Percentiles rank a stretch among this genome's conserved stretches.
Evolutionary conservation across 2,329 filamentous ascomycete genomes (phyloP).

Genomic region (Mollisiaceae sp.): DNA sequence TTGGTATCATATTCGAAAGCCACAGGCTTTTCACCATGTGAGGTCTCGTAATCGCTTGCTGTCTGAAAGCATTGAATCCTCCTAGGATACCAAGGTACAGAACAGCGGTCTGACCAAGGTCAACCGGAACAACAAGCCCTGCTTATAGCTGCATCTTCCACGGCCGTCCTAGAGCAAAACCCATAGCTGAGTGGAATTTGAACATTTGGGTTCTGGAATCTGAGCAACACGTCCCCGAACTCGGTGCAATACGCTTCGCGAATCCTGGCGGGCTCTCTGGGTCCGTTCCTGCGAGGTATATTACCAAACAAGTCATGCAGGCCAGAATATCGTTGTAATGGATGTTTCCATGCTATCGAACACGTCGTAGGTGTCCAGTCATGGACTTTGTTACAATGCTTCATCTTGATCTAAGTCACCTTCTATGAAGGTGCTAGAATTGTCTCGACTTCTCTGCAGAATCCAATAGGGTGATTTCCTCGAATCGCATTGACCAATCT

Average conservation of each 20-base stretch:
- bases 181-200: conserved; percentile 21
- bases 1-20: conserved; percentile 41
- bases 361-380: background rate
- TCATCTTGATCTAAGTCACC: background rate
- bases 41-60: conserved; percentile 36
- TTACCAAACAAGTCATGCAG: background rate
- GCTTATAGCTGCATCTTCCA: conserved; percentile 22
- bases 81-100: conserved; percentile 26
- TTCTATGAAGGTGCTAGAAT: background rate
- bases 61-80: conserved; percentile 28
- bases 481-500: background rate
- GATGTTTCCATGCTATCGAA: background rate
- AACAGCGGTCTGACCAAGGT: conserved; percentile 21
- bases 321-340: background rate
- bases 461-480: background rate
- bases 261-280: background rate
- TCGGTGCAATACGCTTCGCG: conserved; percentile 19
- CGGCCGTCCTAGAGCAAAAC: conserved; percentile 21
- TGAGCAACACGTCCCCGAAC: conserved; percentile 23
- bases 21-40: conserved; percentile 42
- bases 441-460: background rate
- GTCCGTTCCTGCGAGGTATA: background rate
- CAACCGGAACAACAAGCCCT: conserved; percentile 24
- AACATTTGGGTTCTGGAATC: conserved; percentile 16
- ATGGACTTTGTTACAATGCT: background rate